Evolutionary conservation across 768 basidiomycete species (phyloP).

Genomic region (Serendipita vermifera): DNA sequence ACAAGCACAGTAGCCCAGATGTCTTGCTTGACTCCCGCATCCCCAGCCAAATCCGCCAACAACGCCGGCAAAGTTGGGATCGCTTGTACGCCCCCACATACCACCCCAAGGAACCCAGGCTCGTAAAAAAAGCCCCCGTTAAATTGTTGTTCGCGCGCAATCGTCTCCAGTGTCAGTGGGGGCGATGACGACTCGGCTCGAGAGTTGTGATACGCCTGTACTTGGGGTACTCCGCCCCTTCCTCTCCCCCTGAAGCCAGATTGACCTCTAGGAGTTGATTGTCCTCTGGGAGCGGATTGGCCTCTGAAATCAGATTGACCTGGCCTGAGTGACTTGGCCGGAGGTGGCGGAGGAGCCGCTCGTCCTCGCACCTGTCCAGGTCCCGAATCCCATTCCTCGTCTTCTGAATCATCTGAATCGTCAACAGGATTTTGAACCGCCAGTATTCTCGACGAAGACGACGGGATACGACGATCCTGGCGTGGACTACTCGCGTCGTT

Average conservation of each 20-base stretch:
- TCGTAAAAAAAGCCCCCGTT: background rate
- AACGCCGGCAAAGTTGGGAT: background rate
- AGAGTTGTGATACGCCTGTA: too few species aligned
- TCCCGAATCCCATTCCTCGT: too few species aligned
- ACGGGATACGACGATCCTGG: too few species aligned
- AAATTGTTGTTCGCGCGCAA: background rate
- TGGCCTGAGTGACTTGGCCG: background rate
- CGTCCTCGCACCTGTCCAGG: background rate
- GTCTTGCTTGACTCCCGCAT: constrained; percentile 7
- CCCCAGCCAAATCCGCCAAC: background rate
- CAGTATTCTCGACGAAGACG: too few species aligned
- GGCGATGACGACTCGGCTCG: too few species aligned
- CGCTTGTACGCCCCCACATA: background rate
- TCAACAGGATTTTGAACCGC: too few species aligned
- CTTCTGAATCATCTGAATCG: too few species aligned
- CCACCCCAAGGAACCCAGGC: background rate
- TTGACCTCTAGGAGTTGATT: background rate
- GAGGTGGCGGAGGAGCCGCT: background rate
- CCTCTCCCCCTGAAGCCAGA: background rate
- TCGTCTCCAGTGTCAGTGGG: background rate
- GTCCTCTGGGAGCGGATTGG: background rate
- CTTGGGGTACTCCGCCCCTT: background rate
- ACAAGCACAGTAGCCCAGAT: constrained; percentile 40
- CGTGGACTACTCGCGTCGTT: too few species aligned
- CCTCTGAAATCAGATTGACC: background rate